A percentile compares a stretch with the other conserved stretches of the same genome.
Conservation (phyloP, 768 basidiomycete species). For the Dacryopinax spathularia region DNA sequence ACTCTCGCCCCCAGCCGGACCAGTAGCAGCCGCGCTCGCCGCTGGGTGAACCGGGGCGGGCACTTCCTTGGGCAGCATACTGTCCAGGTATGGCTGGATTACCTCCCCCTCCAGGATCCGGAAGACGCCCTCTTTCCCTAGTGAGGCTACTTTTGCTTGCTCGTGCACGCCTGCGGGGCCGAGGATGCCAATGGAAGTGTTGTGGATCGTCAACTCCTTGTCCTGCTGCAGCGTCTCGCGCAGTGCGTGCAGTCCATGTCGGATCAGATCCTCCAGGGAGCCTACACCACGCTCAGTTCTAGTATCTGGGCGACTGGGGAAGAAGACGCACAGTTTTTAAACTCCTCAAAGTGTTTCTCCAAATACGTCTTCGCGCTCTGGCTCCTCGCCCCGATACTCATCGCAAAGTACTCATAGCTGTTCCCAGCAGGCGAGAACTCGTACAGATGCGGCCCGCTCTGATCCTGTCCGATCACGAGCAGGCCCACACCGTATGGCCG, state of each 20-base stretch:
- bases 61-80: conserved; percentile 58
- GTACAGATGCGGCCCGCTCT: conserved; percentile 92
- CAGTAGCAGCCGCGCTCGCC: conserved; percentile 23
- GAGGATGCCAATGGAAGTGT: conserved; percentile 89
- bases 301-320: not conserved
- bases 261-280: conserved; percentile 72
- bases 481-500: conserved; percentile 98
- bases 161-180: conserved; percentile 43
- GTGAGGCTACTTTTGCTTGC: conserved; percentile 35
- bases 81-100: conserved; percentile 58
- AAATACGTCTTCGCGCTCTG: conserved; percentile 98
- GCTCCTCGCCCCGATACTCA: conserved; percentile 95
- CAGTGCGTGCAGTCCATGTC: conserved; percentile 86
- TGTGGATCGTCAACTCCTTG: conserved; percentile 83
- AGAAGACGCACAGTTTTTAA: conserved; percentile 49
- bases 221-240: conserved; percentile 97
- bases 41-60: conserved; percentile 19
- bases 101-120: conserved; percentile 75
- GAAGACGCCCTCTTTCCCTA: conserved; percentile 34
- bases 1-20: conserved; percentile 27
- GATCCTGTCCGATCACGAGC: conserved; percentile 90
- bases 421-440: conserved; percentile 97
- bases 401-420: conserved; percentile 94
- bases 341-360: conserved; percentile 83
- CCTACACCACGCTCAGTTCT: conserved; percentile 31